Conservation (phyloP, 2,329 filamentous ascomycete species). For the Nannizziopsis barbatae region DNA sequence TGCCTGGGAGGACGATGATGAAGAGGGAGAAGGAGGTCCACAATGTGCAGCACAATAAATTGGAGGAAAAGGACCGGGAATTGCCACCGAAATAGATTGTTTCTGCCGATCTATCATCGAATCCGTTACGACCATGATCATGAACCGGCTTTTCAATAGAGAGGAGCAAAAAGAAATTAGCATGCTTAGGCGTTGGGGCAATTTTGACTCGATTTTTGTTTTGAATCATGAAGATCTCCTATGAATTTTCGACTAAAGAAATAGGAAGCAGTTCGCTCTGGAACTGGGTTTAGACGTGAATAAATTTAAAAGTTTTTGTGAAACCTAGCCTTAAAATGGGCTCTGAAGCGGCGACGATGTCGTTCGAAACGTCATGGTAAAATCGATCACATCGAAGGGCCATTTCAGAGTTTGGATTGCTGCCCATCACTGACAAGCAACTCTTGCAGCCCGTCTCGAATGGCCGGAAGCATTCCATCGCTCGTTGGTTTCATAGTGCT, state of each 20-base stretch:
- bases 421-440: conserved; percentile 34
- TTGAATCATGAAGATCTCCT: not conserved
- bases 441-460: conserved; percentile 46
- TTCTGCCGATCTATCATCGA: not conserved
- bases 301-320: too few relatives aligned
- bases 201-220: not conserved
- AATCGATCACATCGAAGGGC: too few relatives aligned
- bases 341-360: too few relatives aligned
- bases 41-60: conserved; percentile 41
- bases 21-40: conserved; percentile 27
- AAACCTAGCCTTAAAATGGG: too few relatives aligned
- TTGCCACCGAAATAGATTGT: not conserved
- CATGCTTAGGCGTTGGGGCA: conserved; percentile 6
- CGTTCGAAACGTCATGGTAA: too few relatives aligned
- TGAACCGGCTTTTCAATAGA: not conserved
- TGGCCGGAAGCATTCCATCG: conserved; percentile 29
- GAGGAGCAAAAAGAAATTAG: not conserved
- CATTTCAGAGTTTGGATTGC: conserved; percentile 9
- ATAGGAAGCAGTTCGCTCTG: too few relatives aligned
- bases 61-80: not conserved
- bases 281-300: too few relatives aligned
- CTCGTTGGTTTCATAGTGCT: conserved; percentile 48
- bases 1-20: conserved; percentile 42
- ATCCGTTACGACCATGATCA: conserved; percentile 3
- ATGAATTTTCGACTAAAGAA: not conserved